Evolutionary conservation across 306 rosid genomes (phyloP), one percentile per base, ranked within the genome.

Genomic region (Erythrophleum fordii): DNA sequence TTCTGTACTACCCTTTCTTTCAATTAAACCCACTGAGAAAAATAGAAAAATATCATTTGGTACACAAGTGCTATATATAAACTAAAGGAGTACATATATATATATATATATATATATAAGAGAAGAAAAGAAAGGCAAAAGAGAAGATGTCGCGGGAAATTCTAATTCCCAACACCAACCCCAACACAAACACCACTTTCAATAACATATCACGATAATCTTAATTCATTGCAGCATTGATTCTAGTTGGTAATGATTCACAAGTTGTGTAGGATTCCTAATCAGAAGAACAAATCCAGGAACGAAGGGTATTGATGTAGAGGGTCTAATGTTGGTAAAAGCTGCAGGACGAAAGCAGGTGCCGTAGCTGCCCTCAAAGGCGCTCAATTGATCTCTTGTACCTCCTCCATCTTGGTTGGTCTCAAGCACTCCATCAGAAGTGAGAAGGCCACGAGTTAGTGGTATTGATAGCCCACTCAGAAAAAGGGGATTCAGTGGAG

Each of bases 211-310:
- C 39, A n/a, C 64, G 31, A 55, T 41, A 23, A 66, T 65, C 37
- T 25, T 12, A 70, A 34, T 37, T 49, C 42, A 42, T 34, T 65
- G 67, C 66, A 65, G 68, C 28, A 7, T 52, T 12, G 14, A 29
- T 58, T 79, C 41, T 69, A 45, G 49, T 1, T 7, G 25, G 82
- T 42, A 69, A 78, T 78, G 46, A 78, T 69, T 42, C 49, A 42
- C 31, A 18, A 42, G 2, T 39, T 46, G 49, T 8, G 81, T 56
- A 67, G 65, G 12, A n/a, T 72, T 20, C 46, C 31, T 85, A 87
- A 67, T 85, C 89, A 4, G 86, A 85, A 42, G 86, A 90, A 80
- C 77, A 83, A 78, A 81, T 81, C 90, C 90, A 87, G 2, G 89
- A 76, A 69, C 85, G 83, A 29, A 80, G 84, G 12, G 83, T 83